phyloP scores from a whole-genome alignment of 768 basidiomycete species.

The Collybiopsis confluens region DNA sequence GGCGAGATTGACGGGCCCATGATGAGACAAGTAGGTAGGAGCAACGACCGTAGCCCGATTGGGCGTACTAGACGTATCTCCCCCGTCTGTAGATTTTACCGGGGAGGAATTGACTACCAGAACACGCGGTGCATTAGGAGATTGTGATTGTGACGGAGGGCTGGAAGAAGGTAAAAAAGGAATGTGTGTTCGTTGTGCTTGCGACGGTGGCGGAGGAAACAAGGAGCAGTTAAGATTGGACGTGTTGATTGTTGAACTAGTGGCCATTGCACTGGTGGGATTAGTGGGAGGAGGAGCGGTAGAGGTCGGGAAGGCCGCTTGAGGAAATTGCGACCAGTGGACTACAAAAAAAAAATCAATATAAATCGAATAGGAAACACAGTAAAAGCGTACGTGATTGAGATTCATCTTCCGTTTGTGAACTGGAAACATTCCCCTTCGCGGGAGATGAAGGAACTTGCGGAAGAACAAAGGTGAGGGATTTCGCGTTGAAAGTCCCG shows the following conservation, averaged over 20 bases:
- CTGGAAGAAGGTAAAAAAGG: no score
- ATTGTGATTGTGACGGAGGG: no score
- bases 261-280: background rate
- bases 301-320: background rate
- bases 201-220: background rate
- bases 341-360: background rate
- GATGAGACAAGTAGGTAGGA: no score
- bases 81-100: no score
- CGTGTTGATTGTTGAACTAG: background rate
- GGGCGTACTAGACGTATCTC: no score
- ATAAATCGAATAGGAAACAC: background rate
- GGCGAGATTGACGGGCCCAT: no score
- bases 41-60: no score
- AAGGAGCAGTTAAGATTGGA: background rate
- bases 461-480: background rate
- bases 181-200: no score
- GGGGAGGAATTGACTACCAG: no score
- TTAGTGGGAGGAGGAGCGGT: background rate
- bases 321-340: background rate
- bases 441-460: background rate
- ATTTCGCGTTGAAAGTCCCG: no score
- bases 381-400: background rate
- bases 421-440: background rate
- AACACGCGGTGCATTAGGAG: no score
- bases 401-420: constrained; percentile 1